Evolutionary conservation across 1,284 basidiomycete species (phyloP).

Genomic region (Heliocybe sulcata): DNA sequence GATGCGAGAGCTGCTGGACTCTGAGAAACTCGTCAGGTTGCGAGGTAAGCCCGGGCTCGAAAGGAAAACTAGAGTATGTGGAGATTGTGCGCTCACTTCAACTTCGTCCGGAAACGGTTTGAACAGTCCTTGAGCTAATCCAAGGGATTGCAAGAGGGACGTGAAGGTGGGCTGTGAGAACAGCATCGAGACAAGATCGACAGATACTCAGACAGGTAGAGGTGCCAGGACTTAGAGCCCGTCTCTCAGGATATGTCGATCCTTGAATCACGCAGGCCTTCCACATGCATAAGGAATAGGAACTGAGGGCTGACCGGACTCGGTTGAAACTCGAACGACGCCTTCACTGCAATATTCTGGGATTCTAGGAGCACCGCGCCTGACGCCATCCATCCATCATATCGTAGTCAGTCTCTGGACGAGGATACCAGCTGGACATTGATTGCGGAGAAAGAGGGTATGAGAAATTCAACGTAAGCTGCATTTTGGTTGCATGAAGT

Average conservation of each 20-base stretch:
- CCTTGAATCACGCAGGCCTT: too few species aligned
- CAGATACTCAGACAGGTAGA: background rate
- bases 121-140: constrained; percentile 27
- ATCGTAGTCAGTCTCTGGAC: background rate
- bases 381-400: background rate
- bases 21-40: background rate
- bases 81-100: constrained; percentile 4
- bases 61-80: too few species aligned
- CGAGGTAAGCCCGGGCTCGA: too few species aligned
- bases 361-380: background rate
- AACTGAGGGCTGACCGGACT: too few species aligned
- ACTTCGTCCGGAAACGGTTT: constrained; percentile 25
- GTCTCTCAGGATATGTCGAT: too few species aligned
- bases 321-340: too few species aligned
- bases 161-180: constrained; percentile 17
- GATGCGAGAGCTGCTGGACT: constrained; percentile 4
- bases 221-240: too few species aligned
- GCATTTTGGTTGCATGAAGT: too few species aligned
- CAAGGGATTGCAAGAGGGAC: constrained; percentile 23
- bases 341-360: background rate
- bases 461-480: too few species aligned
- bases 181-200: constrained; percentile 12
- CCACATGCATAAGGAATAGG: too few species aligned
- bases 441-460: too few species aligned
- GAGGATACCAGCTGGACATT: too few species aligned